Evolutionary conservation across 2,329 filamentous ascomycete species (phyloP).

Genomic region (Phaeosphaeria sp.): DNA sequence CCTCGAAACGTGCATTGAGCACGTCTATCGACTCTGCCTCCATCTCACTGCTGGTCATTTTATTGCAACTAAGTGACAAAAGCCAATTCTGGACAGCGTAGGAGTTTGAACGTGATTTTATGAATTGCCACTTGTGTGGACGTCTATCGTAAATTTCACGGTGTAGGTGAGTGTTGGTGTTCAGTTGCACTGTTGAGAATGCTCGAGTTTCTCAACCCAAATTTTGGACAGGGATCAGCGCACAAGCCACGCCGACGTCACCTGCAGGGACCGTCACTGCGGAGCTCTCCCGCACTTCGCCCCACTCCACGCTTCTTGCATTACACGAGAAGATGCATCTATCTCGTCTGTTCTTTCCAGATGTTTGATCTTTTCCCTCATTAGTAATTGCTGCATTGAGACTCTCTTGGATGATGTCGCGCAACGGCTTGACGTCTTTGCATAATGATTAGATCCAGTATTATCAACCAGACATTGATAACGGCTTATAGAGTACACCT

Average conservation of each 20-base stretch:
- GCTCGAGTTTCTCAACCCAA: constrained; percentile 12
- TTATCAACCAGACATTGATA: neutral
- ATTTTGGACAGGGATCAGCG: constrained; percentile 17
- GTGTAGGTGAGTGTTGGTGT: constrained; percentile 1
- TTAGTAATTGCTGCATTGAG: neutral
- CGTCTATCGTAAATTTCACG: neutral
- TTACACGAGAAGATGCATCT: neutral
- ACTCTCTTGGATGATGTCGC: neutral
- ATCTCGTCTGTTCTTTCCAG: neutral
- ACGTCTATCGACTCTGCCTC: constrained; percentile 29
- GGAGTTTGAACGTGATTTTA: neutral
- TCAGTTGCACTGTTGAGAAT: constrained; percentile 7
- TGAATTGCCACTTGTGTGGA: neutral
- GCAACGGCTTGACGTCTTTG: neutral
- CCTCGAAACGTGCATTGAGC: constrained; percentile 64
- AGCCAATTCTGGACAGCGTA: constrained; percentile 9
- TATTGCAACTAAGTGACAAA: constrained; percentile 13
- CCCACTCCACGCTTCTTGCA: neutral
- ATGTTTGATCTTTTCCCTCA: neutral
- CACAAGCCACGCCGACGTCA: constrained; percentile 8
- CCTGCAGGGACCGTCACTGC: constrained; percentile 12
- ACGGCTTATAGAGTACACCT: neutral
- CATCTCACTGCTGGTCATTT: constrained; percentile 27
- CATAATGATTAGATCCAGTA: neutral
- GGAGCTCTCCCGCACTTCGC: constrained; percentile 15